phyloP scores from a whole-genome alignment of 192 early-diverging fungal genomes.

The Mortierella hygrophila region DNA sequence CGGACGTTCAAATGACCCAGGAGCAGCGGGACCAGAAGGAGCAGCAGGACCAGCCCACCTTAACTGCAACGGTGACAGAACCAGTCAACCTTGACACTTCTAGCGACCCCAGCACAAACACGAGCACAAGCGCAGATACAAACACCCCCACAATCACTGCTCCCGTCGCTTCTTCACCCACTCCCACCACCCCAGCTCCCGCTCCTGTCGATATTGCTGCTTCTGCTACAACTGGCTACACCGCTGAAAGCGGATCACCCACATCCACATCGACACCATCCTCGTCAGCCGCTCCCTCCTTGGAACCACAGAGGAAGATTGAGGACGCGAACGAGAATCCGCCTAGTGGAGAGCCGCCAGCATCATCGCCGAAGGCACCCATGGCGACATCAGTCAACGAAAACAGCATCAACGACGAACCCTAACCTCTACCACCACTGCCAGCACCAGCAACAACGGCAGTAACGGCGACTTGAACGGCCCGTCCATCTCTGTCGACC shows the following conservation, averaged over 20 bases:
- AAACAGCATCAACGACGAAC: background rate
- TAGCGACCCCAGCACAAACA: background rate
- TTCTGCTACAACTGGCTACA: background rate
- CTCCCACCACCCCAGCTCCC: background rate
- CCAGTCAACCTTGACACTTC: background rate
- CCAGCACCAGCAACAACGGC: background rate
- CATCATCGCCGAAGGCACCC: background rate
- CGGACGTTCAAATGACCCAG: background rate
- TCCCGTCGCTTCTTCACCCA: background rate
- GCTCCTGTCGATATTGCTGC: background rate
- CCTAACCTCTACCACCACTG: background rate
- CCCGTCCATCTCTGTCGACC: background rate
- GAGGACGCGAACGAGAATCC: background rate
- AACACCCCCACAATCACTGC: background rate
- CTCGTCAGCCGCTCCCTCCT: background rate
- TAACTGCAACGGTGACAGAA: background rate
- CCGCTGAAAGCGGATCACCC: background rate
- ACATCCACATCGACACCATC: background rate
- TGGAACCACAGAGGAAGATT: background rate
- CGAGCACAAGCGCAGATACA: background rate
- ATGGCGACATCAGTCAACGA: background rate
- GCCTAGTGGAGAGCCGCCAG: background rate
- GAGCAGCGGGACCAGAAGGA: background rate
- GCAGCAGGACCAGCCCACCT: background rate
- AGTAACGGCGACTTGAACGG: background rate